Evolutionary conservation across 192 early-diverging fungal genomes (phyloP), one percentile per base, ranked within the genome.

Genomic region (Mycoemilia scoparia): DNA sequence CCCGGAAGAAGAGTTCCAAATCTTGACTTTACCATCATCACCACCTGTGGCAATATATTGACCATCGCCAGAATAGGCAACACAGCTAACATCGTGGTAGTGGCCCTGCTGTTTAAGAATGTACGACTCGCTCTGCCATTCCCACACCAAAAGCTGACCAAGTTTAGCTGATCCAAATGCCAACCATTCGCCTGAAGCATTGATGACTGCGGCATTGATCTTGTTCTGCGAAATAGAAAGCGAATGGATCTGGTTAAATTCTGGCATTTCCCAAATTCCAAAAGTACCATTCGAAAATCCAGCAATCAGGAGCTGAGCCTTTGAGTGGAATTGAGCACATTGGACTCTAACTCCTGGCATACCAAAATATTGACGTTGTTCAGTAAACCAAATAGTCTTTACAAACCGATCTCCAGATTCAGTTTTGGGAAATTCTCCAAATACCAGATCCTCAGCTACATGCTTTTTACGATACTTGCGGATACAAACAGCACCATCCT

Each of bases 101-200:
- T 99, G 96, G 6, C 92, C 96, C 57, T 99, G 96, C 57, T 99
- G 96, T 54, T 96, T 99, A 29, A 99, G 66, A 24, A 99, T 82
- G 46, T 99, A 96, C 1, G 92, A 83, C 49, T 99, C 96, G 29
- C 88, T 93, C 60, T 93, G 85, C 96, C 96, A 99, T 54, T 99
- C 96, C 96, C 96, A 99, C 9, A 99, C 90, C 22, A 96, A 58
- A 27, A 99, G 74, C 62, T 99, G 96, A 4, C 90, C 90, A 7
- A 96, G 69, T 44, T 68, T 70, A 15, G 84, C 70, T 23, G 76
- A 85, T 16, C 90, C 96, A 59, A 99, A 87, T 1, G 87, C 91
- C 19, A 99, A 60, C 96, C 96, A 99, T 55, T 99, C 96, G 31
- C 92, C 90, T 0, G 82, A 68, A 5, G 71, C 54, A 57, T 86